Conservation (phyloP, 2,329 filamentous ascomycete species). For the Sarocladium brachiariae region DNA sequence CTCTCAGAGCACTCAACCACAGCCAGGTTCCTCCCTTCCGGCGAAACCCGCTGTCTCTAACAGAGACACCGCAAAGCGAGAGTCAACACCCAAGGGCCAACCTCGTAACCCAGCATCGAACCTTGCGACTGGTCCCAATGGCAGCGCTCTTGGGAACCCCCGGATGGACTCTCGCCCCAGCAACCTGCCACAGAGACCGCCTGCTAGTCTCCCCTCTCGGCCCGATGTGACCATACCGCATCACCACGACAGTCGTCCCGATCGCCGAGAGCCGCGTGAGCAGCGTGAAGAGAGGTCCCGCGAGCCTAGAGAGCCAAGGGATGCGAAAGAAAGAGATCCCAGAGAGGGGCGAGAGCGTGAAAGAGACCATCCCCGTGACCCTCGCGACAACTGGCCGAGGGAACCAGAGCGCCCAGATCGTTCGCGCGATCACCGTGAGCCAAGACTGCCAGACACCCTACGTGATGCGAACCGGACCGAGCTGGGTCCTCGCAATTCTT, state of each 20-base stretch:
- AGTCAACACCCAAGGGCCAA: slow-evolving; percentile 19
- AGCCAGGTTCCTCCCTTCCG: slow-evolving; percentile 19
- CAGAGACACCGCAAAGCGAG: slow-evolving; percentile 22
- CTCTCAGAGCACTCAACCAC: slow-evolving; percentile 14
- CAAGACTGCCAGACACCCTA: slow-evolving; percentile 8
- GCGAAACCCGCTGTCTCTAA: slow-evolving; percentile 22
- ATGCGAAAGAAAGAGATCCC: slow-evolving; percentile 21
- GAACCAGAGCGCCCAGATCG: slow-evolving; percentile 36
- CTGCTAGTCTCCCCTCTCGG: slow-evolving; percentile 44
- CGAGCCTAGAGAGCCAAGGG: slow-evolving; percentile 17
- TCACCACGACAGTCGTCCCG: slow-evolving; percentile 29
- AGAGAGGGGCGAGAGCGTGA: slow-evolving; percentile 29
- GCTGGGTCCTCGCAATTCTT: slow-evolving; percentile 12
- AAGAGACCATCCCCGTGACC: slow-evolving; percentile 28
- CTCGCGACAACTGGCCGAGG: slow-evolving; percentile 27
- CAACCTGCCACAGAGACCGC: slow-evolving; percentile 29
- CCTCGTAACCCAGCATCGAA: slow-evolving; percentile 13
- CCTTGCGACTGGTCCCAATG: slow-evolving; percentile 3
- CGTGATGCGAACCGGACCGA: slow-evolving; percentile 14
- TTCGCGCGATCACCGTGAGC: slow-evolving; percentile 30
- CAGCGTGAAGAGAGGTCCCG: slow-evolving; percentile 14
- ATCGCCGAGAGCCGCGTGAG: slow-evolving; percentile 26
- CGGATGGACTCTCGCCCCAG: slow-evolving; percentile 26
- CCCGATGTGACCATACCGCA: slow-evolving; percentile 51
- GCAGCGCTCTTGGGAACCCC: slow-evolving; percentile 6